These are phyloP conservation scores for Dipteronia dyeriana DNA, from an alignment of 345 rosid species.

Conservation along the genomic window DNA sequence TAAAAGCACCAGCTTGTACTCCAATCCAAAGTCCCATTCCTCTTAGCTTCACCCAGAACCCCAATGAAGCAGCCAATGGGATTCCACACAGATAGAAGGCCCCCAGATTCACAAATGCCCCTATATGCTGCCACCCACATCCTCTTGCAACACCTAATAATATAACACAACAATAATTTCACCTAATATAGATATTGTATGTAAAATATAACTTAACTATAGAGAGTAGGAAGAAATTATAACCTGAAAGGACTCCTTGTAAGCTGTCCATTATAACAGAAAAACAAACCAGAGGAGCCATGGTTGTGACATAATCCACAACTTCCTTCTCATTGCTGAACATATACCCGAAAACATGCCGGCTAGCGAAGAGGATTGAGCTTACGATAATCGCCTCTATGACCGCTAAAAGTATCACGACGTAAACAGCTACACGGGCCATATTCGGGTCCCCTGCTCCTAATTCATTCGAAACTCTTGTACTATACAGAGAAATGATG, in stretches of 20 bases:
- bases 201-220: too few relatives aligned
- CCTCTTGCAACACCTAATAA: conserved; percentile 76
- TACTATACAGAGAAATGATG: conserved; percentile 37
- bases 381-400: conserved; percentile 44
- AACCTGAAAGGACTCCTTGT: conserved; percentile 78
- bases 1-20: conserved; percentile 56
- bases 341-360: conserved; percentile 56
- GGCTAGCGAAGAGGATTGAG: conserved; percentile 38
- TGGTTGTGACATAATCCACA: conserved; percentile 55
- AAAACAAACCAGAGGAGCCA: conserved; percentile 70
- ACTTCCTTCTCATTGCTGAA: conserved; percentile 79
- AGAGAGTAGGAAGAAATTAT: not conserved
- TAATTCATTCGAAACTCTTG: conserved; percentile 84
- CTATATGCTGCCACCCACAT: conserved; percentile 84
- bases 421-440: conserved; percentile 48
- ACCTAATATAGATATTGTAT: too few relatives aligned
- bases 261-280: conserved; percentile 62
- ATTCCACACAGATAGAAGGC: conserved; percentile 70
- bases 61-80: conserved; percentile 59
- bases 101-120: conserved; percentile 72
- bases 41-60: conserved; percentile 52
- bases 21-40: conserved; percentile 83
- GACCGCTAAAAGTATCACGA: conserved; percentile 40
- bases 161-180: not conserved
- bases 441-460: conserved; percentile 68